Evolutionary conservation across 2,329 filamentous ascomycete species (phyloP), one percentile per base, ranked within the genome.

Genomic region (Aspergillus tubingensis): DNA sequence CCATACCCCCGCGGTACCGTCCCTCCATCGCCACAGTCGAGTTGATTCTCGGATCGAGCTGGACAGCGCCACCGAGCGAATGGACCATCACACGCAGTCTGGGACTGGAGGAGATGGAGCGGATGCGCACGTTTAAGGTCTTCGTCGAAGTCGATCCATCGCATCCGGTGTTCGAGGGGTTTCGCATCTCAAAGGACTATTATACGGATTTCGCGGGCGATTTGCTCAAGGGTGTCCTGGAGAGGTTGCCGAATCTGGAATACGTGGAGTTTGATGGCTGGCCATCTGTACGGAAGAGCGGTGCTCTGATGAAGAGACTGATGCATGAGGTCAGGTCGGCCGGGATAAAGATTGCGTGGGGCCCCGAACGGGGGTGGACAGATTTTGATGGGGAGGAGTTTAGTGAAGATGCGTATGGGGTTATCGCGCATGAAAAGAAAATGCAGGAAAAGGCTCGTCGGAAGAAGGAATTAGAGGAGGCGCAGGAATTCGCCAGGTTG

Each of bases 121-220:
- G 77, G 43, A 71, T 84, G 7, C 76, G 80, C 48, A 77, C 74
- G 3, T 68, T 88, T 50, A 83, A 82, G 62, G 76, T 88, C 7
- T 86, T 87, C 62, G 78, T 87, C 8, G 82, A 86, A 65, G 78
- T 80, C 56, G 85, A 88, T 68, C 85, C 79, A 4, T 79, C 80
- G 6, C 76, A 82, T 61, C 79, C 80, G 21, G 73, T 82, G 3
- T 87, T 87, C 65, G 78, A 82, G 49, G 84, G 83, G 1, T 87
- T 85, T 66, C 75, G 85, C n/a, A 76, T 82, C 15, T 82, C 81
- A n/a, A 76, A 81, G 47, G 77, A 82, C 43, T 86, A 82, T 61
- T 88, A 86, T 67, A 86, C 84, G 2, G 74, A 79, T 43, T 87
- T 86, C 65, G 83, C 82, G 36, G 77, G 82, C 1, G 73, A 77